Evolutionary conservation across 1,284 basidiomycete species (phyloP), one percentile per base, ranked within the genome.

Genomic region (Ustilago lituana): DNA sequence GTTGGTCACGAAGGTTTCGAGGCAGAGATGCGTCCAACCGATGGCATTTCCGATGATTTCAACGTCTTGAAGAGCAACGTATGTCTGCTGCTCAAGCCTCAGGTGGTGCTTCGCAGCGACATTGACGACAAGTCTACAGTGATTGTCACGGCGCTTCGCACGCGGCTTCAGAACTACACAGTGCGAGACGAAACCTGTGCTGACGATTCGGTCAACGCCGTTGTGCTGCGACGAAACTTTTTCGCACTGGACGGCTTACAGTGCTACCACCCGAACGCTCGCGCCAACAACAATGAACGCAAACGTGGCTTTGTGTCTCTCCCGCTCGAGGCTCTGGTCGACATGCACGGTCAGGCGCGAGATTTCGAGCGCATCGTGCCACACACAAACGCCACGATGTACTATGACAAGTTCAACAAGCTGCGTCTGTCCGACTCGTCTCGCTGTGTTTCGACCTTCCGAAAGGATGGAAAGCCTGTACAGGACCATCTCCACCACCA

Each of bases 401-500:
- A 90, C 51, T 92, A 94, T 80, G 95, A 98, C 85, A 93, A 92
- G 82, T 97, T 97, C 85, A 98, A 98, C 61, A 69, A 75, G 56
- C 65, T 78, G 19, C 65, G 76, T 35, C 84, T 96, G 46, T 88
- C 90, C 37, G 92, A 90, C 76, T 89, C 88, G 59, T 84, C 88
- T 6, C 87, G 87, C 35, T 86, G 87, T 49, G 67, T 81, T n/a
- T 64, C 68, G 2, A 54, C 70, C 77, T 48, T 83, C 80, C 44
- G 64, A 20, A 47, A 55, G 9, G 54, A 73, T 23, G 63, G 62
- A 20, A 82, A 82, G 32, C 74, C 73, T 1, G 38, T 58, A 19
- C 85, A 87, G 51, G 87, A 88, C 32, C 92, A 95, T 82, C 83
- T 96, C 19, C 87, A 88, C 60, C 87, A 91, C 61, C 89, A 94